A percentile compares a stretch with the other conserved stretches of the same genome.
Conservation (phyloP, 2,329 filamentous ascomycete genomes). For the Dactylella cylindrospora region DNA sequence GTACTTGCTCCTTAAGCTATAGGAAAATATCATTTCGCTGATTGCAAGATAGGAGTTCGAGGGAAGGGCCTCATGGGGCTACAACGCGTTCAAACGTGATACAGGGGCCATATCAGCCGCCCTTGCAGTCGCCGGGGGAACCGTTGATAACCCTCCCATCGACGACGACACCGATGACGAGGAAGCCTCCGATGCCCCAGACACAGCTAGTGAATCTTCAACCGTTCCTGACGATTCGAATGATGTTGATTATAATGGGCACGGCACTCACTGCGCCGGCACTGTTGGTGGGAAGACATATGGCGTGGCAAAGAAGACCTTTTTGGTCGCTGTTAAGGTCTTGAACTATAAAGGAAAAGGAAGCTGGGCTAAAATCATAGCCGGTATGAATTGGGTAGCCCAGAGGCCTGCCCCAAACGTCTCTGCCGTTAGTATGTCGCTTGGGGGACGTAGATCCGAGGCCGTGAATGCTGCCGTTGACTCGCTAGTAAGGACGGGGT, state of each 20-base stretch:
- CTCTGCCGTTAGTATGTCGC: conserved; percentile 50
- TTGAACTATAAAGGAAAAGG: conserved; percentile 53
- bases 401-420: conserved; percentile 42
- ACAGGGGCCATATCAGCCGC: no score
- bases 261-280: conserved; percentile 58
- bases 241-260: conserved; percentile 53
- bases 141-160: no score
- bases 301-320: conserved; percentile 56
- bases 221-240: conserved; percentile 47
- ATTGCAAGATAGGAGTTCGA: conserved; percentile 55
- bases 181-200: no score
- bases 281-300: conserved; percentile 55
- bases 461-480: conserved; percentile 62
- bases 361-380: conserved; percentile 50
- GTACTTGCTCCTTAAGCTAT: not conserved
- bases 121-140: no score
- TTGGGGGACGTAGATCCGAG: conserved; percentile 53
- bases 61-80: conserved; percentile 59
- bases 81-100: conserved; percentile 54
- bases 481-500: conserved; percentile 55
- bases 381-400: conserved; percentile 48
- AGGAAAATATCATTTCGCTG: not conserved
- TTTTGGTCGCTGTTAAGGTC: conserved; percentile 57
- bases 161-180: conserved; percentile 9
- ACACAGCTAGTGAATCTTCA: not conserved